Percentiles rank a stretch among this genome's conserved stretches.
These are phyloP conservation scores for Rhodotorula sp. DNA, from an alignment of 1,284 basidiomycete species.

Conservation along the genomic window DNA sequence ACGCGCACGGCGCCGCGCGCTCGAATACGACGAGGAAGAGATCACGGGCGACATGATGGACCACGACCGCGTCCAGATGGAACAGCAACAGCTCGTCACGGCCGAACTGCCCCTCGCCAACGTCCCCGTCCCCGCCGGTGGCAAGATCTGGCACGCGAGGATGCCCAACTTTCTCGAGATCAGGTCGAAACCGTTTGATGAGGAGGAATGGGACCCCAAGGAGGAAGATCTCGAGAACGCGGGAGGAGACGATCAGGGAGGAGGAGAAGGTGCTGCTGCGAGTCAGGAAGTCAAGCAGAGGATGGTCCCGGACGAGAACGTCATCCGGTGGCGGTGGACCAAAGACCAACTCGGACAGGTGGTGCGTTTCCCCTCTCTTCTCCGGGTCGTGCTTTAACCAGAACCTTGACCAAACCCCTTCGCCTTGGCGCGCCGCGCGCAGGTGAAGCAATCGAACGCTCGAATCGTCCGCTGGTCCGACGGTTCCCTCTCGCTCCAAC, in stretches of 20 bases:
- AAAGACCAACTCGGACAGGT: slow-evolving; percentile 67
- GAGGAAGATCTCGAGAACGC: slow-evolving; percentile 59
- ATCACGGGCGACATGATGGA: slow-evolving; percentile 65
- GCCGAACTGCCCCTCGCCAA: slow-evolving; percentile 74
- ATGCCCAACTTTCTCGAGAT: slow-evolving; percentile 81
- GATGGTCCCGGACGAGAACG: slow-evolving; percentile 76
- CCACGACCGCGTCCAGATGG: slow-evolving; percentile 49
- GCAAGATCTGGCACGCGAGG: slow-evolving; percentile 62
- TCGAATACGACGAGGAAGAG: slow-evolving; percentile 81
- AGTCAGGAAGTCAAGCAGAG: slow-evolving; percentile 10
- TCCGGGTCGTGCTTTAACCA: slow-evolving; percentile 6
- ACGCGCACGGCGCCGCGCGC: slow-evolving; percentile 62
- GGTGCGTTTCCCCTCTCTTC: slow-evolving; percentile 55
- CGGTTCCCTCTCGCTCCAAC: slow-evolving; percentile 76
- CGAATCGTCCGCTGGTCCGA: slow-evolving; percentile 90
- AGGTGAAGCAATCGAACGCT: slow-evolving; percentile 79
- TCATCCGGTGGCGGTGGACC: slow-evolving; percentile 84
- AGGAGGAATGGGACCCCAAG: slow-evolving; percentile 73
- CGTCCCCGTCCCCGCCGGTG: slow-evolving; percentile 67
- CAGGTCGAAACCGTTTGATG: slow-evolving; percentile 77
- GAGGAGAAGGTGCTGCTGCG: not conserved
- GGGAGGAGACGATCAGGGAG: not conserved
- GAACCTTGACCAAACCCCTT: not conserved
- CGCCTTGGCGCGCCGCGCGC: slow-evolving; percentile 1
- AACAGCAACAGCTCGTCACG: slow-evolving; percentile 56